Base-by-base conservation (phyloP, 176 grass and related monocot species). In the Carex littledalei region DNA sequence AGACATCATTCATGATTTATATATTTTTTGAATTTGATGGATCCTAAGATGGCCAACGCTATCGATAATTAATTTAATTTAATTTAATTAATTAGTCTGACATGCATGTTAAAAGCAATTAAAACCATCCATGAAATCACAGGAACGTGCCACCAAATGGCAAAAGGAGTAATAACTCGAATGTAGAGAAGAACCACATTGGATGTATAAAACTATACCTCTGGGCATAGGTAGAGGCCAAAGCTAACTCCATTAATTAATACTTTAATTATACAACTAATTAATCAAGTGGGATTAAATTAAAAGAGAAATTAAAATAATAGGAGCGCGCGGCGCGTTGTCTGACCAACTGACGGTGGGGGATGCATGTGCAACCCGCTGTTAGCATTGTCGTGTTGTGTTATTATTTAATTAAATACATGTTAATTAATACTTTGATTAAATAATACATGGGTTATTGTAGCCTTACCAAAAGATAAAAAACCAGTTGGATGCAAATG, bases 31-130 rank as follows among this genome's bases (percentile, higher is more conserved):
- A 72, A 72, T 22, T 72, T 43, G 18, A 72, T 45, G 47, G 47
- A 2, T 50, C 47, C 10, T 39, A 18, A n/a, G 67, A 16, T 72
- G 68, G 14, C 52, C 13, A 57, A 56, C 24, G 1, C 22, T 17
- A 56, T 31, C 47, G 55, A 85, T 24, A 61, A 64, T 50, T 3
- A 85, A 85, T n/a, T n/a, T n/a, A n/a, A n/a, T n/a, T n/a, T n/a
- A n/a, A n/a, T n/a, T n/a, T n/a, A n/a, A n/a, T 84, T 85, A 77
- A 77, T 41, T 15, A 58, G 54, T 61, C 74, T 78, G 74, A 57
- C 74, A 78, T 43, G 6, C 6, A 43, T 78, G 52, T 17, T 54
- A 78, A 78, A 78, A 78, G 52, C 50, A 57, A 78, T 26, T 26
- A 26, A 26, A 26, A 26, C 26, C 26, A 34, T 15, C 74, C 50